These are phyloP conservation scores for Lathyrus tuberosus DNA, from an alignment of 306 rosid genomes.

Conservation along the genomic window DNA sequence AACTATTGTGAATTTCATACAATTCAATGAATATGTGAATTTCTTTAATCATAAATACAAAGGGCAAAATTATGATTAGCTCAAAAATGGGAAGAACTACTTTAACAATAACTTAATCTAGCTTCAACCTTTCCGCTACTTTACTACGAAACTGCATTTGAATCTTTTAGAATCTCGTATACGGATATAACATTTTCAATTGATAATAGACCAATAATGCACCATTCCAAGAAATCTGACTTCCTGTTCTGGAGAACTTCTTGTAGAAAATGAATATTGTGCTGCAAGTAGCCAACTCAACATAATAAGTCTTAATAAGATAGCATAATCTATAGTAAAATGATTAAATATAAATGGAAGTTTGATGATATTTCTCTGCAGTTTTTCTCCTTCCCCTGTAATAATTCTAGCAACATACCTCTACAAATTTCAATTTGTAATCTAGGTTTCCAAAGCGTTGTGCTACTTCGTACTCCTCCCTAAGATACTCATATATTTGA, in stretches of 20 bases:
- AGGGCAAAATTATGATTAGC: slow-evolving; percentile 29
- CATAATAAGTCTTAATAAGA: slow-evolving; percentile 15
- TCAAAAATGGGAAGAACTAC: slow-evolving; percentile 38
- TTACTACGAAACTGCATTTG: slow-evolving; percentile 51
- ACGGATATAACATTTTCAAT: slow-evolving; percentile 79
- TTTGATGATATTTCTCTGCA: not conserved
- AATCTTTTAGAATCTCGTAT: slow-evolving; percentile 77
- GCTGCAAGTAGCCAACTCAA: slow-evolving; percentile 60
- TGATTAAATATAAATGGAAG: slow-evolving; percentile 9
- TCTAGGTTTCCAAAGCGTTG: slow-evolving; percentile 94
- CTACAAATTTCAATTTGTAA: slow-evolving; percentile 85
- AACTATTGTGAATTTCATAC: slow-evolving; percentile 31
- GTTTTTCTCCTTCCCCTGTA: not conserved
- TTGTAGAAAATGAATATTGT: slow-evolving; percentile 95
- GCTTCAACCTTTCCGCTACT: slow-evolving; percentile 36
- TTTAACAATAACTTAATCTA: slow-evolving; percentile 32
- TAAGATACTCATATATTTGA: slow-evolving; percentile 78
- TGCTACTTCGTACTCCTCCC: slow-evolving; percentile 93
- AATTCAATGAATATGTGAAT: slow-evolving; percentile 28
- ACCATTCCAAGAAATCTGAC: slow-evolving; percentile 96
- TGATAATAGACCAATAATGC: slow-evolving; percentile 83
- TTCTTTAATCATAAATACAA: slow-evolving; percentile 34
- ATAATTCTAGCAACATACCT: slow-evolving; percentile 52
- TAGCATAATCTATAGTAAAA: slow-evolving; percentile 8
- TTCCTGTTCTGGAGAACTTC: slow-evolving; percentile 96